Base-by-base conservation (phyloP, 169 alveolate species). In the Plasmodium cynomolgi region DNA sequence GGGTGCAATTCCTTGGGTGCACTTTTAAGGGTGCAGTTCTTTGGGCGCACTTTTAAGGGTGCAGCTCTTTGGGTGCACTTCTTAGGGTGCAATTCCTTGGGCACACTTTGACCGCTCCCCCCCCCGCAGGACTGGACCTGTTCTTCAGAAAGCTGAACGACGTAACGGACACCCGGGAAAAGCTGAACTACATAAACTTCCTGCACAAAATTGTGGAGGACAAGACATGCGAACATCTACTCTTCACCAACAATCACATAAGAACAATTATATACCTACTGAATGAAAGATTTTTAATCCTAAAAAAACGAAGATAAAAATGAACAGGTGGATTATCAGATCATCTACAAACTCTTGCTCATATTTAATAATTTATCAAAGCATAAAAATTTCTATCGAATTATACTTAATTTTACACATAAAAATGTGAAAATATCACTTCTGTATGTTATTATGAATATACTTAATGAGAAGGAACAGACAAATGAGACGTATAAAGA, bases 361-460 rank as follows among this genome's bases (percentile, higher is more conserved):
- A 91, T 91, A 72, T 91, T 91, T 71, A 91, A 91, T 11, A 91
- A 91, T 72, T 73, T 91, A 34, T 72, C 95, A 23, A 71, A 83
- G 58, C 77, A 91, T 73, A 81, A 73, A 73, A 91, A 74, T 26
- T 91, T 91, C 62, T 91, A 91, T 41, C 72, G 84, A 34, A 47
- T 82, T 44, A 91, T 91, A 2, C 31, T 91, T 41, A 81, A 82
- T 20, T 91, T 81, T 54, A 91, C 95, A 71, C 95, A 91, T 72
- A 91, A 91, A 91, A 91, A 91, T 81, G 88, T 31, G 17, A 91
- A 91, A 82, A 71, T 91, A 4, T 91, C 95, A 8, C 77, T 91
- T n/a, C 20, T 91, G 7, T 91, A 91, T 34, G 74, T 83, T 71
- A 81, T 91, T 91, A 91, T 91, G 95, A 91, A 91, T 83, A 91